Percentiles rank a stretch among this genome's conserved stretches.
phyloP scores from a whole-genome alignment of 192 early-diverging fungal species.

The Geranomyces michiganensis region DNA sequence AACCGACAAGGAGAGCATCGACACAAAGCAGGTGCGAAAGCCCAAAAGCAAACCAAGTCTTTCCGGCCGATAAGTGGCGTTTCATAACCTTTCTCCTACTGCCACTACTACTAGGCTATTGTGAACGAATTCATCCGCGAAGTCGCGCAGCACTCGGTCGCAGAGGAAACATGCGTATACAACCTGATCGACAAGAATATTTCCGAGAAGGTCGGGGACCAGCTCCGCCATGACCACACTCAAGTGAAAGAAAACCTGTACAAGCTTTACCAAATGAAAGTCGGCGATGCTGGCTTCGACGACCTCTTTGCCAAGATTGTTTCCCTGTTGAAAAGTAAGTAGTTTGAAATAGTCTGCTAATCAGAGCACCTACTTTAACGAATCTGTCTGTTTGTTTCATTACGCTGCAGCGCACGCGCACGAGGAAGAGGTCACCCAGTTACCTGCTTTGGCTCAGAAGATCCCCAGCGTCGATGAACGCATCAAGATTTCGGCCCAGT shows the following conservation, averaged over 20 bases:
- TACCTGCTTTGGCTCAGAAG: slow-evolving; percentile 14
- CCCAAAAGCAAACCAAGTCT: background rate
- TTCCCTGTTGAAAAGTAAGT: background rate
- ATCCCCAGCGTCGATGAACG: slow-evolving; percentile 3
- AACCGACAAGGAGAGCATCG: background rate
- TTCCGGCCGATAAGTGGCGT: too few relatives aligned
- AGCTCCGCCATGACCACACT: slow-evolving; percentile 26
- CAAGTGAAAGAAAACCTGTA: slow-evolving; percentile 22
- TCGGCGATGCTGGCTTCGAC: slow-evolving; percentile 14
- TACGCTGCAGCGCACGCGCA: slow-evolving; percentile 24
- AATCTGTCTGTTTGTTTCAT: too few relatives aligned
- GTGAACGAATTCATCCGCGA: slow-evolving; percentile 30
- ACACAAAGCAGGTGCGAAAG: slow-evolving; percentile 11
- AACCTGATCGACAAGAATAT: background rate
- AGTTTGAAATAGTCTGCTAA: too few relatives aligned
- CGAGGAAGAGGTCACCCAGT: slow-evolving; percentile 28
- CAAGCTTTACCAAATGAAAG: slow-evolving; percentile 19
- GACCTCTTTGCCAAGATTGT: background rate
- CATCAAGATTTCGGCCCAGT: slow-evolving; percentile 2
- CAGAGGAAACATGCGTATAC: slow-evolving; percentile 23
- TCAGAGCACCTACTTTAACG: too few relatives aligned
- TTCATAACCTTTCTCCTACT: too few relatives aligned
- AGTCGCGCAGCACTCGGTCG: slow-evolving; percentile 29
- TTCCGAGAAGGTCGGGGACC: slow-evolving; percentile 19
- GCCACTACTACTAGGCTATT: slow-evolving; percentile 5